Evolutionary conservation across 78 protist species (phyloP).

Genomic region (Dictyostelium brefeldianum): DNA sequence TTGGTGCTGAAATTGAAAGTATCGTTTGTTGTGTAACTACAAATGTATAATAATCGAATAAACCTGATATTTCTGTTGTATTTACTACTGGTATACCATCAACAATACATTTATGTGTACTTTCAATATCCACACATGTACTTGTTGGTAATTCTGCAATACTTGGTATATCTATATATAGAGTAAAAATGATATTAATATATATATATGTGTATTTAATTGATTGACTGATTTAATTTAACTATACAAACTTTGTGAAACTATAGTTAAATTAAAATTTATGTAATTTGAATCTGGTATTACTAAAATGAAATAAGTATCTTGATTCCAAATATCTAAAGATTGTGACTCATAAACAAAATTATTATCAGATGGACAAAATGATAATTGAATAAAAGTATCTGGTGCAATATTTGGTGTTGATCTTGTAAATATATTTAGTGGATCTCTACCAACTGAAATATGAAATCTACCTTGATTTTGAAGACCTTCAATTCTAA

Average conservation of each 20-base stretch:
- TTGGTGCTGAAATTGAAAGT: conserved; percentile 30
- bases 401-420: not conserved
- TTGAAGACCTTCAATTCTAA: not conserved
- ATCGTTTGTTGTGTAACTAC: not conserved
- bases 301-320: conserved; percentile 48
- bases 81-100: conserved; percentile 29
- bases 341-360: not conserved
- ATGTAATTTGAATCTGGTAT: not conserved
- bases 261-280: not conserved
- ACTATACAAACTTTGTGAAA: not conserved
- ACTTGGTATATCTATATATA: not conserved
- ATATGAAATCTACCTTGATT: conserved; percentile 20
- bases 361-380: conserved; percentile 74
- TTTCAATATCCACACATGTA: not conserved
- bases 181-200: not conserved
- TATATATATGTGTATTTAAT: not conserved
- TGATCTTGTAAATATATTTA: not conserved
- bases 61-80: not conserved
- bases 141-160: not conserved
- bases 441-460: not conserved
- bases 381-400: not conserved
- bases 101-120: conserved; percentile 24
- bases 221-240: not conserved
- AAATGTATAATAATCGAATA: conserved; percentile 19
- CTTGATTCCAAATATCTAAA: conserved; percentile 13